Evolutionary conservation across 768 basidiomycete genomes (phyloP), one percentile per base, ranked within the genome.

Genomic region (Cytidiella melzeri): DNA sequence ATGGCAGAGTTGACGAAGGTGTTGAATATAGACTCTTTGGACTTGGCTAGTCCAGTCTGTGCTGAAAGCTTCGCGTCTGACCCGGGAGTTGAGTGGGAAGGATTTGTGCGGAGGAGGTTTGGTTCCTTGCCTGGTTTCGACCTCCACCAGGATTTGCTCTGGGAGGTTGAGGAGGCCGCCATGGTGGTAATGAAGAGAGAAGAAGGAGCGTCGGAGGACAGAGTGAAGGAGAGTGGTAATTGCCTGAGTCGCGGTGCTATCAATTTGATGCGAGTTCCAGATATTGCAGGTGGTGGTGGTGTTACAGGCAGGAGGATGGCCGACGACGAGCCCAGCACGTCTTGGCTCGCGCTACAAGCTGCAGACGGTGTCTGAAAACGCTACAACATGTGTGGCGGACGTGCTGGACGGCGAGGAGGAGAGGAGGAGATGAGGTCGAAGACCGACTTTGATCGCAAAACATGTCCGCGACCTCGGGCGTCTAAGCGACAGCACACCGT

Each of bases 1-100:
- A 87, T 76, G 30, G 77, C 81, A 42, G 76, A 70, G 9, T 77
- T 77, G 43, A 87, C 79, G 41, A 87, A 64, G 5, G 78, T 73
- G 51, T 73, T 80, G 60, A 84, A 71, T 53, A 70, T 76, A 63
- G 73, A 65, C 53, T 60, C 62, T 51, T 56, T 61, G 28, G 48
- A 47, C 44, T 57, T 61, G 47, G 42, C n/a, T n/a, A 41, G 41
- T 18, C 37, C 41, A 43, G 56, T 45, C 34, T 52, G 55, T n/a
- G 56, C 12, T 3, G 15, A 54, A 34, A 51, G 50, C 50, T 56
- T 60, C 41, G 57, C 52, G 41, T 59, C 58, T 9, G 61, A 56
- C 13, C 51, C 25, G 28, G 55, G 55, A 46, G 51, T 56, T 23
- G 56, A 51, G n/a, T 42, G 19, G 24, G 57, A 61, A 42, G 56